Base-by-base conservation (phyloP, 139 green algal genomes). In the Edaphochlamys debaryana region DNA sequence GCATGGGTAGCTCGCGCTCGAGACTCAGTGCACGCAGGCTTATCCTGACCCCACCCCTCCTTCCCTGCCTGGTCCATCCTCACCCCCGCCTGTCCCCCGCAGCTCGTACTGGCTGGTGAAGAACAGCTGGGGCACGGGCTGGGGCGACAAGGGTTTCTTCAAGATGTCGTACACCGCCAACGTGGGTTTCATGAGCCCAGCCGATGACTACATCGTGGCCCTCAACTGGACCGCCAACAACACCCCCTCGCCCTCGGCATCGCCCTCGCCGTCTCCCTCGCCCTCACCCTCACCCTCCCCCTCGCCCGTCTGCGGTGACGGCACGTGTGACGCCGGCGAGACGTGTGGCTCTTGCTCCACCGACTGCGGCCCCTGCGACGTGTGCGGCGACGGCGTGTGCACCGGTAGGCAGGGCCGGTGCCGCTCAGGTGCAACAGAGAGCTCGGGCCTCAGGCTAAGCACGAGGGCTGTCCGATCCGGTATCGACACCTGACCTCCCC, bases 51-150 rank as follows among this genome's bases (percentile, higher is more conserved):
- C 50, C 50, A 22, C 7, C 50, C 8, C 50, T 2, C 50, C 25
- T 9, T 25, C 50, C 50, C 4, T 2, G 23, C 7, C 58, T 29
- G 27, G 8, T 15, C 27, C 58, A 36, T 9, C 20, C 58, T 13
- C 58, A 22, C 56, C 20, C 56, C 9, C 56, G 19, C 4, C 56
- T 9, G 19, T 69, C 30, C 30, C 2, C 20, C 81, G 90, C 30
- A 80, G 84, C 73, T 90, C 85, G 41, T 98, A 95, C 89, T 99
- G 96, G 95, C 93, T 96, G 30, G 87, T 98, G 20, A 98, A 98
- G 89, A 99, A 99, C 92, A 95, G 88, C 5, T 99, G 96, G 96
- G 95, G 96, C 42, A 67, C 82, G 37, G 50, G 70, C 69, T 99
- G 96, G 96, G 96, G 96, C 60, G 94, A 98, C 70, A 73, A 88